phyloP scores from a whole-genome alignment of 2,329 filamentous ascomycete species.

The Pyrenochaeta sp. region DNA sequence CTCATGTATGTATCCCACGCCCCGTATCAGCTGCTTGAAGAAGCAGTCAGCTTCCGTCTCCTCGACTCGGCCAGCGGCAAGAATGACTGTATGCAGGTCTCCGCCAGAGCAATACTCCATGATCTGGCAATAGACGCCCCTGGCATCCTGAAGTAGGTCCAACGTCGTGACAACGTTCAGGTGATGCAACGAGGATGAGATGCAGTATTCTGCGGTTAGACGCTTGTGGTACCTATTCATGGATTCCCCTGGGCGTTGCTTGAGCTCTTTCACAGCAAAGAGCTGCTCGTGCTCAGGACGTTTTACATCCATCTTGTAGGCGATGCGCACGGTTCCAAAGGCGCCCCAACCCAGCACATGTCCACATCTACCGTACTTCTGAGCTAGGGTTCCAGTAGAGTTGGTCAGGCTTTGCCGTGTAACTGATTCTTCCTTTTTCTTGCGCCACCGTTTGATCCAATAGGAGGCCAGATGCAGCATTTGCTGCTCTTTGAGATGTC shows the following conservation, averaged over 20 bases:
- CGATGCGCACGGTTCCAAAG: constrained; percentile 96
- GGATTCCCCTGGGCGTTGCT: constrained; percentile 90
- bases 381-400: constrained; percentile 87
- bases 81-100: constrained; percentile 91
- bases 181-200: constrained; percentile 94
- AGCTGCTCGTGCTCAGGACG: constrained; percentile 82
- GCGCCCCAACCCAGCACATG: constrained; percentile 95
- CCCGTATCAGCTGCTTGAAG: constrained; percentile 99
- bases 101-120: constrained; percentile 99
- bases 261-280: constrained; percentile 98
- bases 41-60: constrained; percentile 95
- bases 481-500: too few relatives aligned
- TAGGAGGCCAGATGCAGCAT: too few relatives aligned
- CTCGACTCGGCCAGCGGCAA: constrained; percentile 90
- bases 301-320: constrained; percentile 89
- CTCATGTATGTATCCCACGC: constrained; percentile 98
- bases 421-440: too few relatives aligned
- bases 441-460: too few relatives aligned
- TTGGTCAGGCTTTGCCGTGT: too few relatives aligned
- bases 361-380: constrained; percentile 98
- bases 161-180: constrained; percentile 98
- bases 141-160: constrained; percentile 92
- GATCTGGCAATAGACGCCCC: constrained; percentile 97
- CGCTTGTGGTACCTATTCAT: constrained; percentile 98
- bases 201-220: constrained; percentile 96